These are phyloP conservation scores for Aspergillus novoparasiticus DNA, from an alignment of 2,329 filamentous ascomycete species.

Conservation along the genomic window DNA sequence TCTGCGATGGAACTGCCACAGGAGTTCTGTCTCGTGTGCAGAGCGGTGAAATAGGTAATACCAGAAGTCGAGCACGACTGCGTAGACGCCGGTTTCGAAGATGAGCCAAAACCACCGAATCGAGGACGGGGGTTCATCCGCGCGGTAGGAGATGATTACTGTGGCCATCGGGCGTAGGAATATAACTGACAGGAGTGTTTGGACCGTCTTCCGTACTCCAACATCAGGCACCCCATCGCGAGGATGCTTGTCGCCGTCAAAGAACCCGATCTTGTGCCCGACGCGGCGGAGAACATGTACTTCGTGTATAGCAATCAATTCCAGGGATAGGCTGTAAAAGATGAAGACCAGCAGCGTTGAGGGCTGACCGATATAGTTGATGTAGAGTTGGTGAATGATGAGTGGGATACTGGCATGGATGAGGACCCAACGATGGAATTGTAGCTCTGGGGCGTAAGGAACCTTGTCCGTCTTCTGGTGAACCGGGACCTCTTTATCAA, in stretches of 20 bases:
- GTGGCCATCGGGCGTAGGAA: background rate
- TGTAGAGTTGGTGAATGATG: constrained; percentile 16
- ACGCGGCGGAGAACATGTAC: constrained; percentile 15
- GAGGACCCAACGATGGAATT: constrained; percentile 16
- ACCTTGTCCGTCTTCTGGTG: constrained; percentile 20
- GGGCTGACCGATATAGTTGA: constrained; percentile 12
- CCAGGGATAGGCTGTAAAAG: constrained; percentile 16
- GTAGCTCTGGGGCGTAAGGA: constrained; percentile 17
- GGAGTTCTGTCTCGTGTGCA: constrained; percentile 16
- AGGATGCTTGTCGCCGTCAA: constrained; percentile 21
- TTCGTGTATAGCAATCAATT: constrained; percentile 14
- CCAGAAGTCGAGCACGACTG: constrained; percentile 22
- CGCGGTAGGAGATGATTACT: background rate
- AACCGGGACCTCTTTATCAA: constrained; percentile 10
- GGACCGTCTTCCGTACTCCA: constrained; percentile 14
- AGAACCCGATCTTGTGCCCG: constrained; percentile 15
- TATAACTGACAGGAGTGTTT: constrained; percentile 10
- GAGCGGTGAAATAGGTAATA: constrained; percentile 21
- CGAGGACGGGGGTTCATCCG: constrained; percentile 7
- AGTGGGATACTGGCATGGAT: constrained; percentile 17
- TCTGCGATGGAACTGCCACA: constrained; percentile 20
- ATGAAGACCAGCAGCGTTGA: constrained; percentile 12
- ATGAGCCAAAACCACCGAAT: constrained; percentile 19
- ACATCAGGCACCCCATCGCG: constrained; percentile 22
- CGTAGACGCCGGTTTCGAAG: constrained; percentile 17